These are phyloP conservation scores for Exophiala phaeomuriformis DNA, from an alignment of 2,329 filamentous ascomycete genomes.

Conservation along the genomic window DNA sequence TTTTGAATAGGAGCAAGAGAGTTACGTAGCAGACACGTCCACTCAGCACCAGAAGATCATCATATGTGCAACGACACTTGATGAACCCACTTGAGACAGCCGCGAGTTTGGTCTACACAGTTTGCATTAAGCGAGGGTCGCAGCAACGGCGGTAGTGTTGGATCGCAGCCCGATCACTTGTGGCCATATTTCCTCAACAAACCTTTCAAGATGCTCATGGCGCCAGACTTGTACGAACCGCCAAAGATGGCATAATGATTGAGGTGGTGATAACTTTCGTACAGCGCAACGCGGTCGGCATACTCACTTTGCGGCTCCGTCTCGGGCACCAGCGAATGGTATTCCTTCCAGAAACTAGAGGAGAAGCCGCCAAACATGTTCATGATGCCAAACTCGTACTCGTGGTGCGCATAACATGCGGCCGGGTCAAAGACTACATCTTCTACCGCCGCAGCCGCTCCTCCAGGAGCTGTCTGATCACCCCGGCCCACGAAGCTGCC, in stretches of 20 bases:
- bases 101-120: too few species aligned
- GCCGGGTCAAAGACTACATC: conserved; percentile 79
- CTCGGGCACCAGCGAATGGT: conserved; percentile 66
- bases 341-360: conserved; percentile 64
- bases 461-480: conserved; percentile 26
- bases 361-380: conserved; percentile 91
- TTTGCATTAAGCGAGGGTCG: too few species aligned
- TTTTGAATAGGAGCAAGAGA: too few species aligned
- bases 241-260: conserved; percentile 86
- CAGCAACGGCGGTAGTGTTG: too few species aligned
- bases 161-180: background rate
- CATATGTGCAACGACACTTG: too few species aligned
- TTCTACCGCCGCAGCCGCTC: conserved; percentile 46
- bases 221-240: conserved; percentile 66
- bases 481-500: conserved; percentile 52
- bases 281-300: conserved; percentile 71
- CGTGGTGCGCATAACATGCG: conserved; percentile 73
- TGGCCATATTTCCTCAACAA: conserved; percentile 64
- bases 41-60: too few species aligned
- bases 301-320: conserved; percentile 75
- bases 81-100: too few species aligned
- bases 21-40: too few species aligned
- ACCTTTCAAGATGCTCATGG: conserved; percentile 69
- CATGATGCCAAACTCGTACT: conserved; percentile 93
- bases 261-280: conserved; percentile 85